These are phyloP conservation scores for Saccharomyces kudriavzevii DNA, from an alignment of 805 yeast genomes.

Conservation along the genomic window DNA sequence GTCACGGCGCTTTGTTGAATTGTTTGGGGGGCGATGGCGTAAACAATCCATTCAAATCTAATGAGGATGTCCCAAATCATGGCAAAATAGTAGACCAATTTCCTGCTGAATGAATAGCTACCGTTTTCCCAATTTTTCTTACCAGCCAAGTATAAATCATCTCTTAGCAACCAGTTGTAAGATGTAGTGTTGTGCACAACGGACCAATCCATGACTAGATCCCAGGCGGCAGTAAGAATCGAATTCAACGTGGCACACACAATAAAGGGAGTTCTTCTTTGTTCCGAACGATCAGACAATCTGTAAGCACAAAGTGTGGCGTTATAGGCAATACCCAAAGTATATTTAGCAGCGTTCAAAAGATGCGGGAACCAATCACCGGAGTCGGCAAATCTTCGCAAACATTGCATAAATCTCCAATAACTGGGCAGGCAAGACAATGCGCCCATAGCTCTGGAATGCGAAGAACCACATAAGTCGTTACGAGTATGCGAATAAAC, in stretches of 20 bases:
- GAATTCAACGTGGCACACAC: conserved; percentile 70
- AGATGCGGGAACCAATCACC: conserved; percentile 96
- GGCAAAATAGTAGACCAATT: conserved; percentile 59
- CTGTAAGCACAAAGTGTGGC: conserved; percentile 71
- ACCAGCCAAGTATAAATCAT: conserved; percentile 58
- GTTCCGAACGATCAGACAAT: conserved; percentile 22
- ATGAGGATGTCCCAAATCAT: conserved; percentile 65
- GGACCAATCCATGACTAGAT: conserved; percentile 93
- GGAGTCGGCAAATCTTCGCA: conserved; percentile 84
- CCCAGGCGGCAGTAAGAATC: conserved; percentile 69
- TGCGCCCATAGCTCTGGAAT: conserved; percentile 74
- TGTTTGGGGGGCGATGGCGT: conserved; percentile 66
- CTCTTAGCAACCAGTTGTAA: conserved; percentile 54
- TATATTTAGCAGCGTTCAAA: conserved; percentile 77
- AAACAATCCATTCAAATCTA: conserved; percentile 88
- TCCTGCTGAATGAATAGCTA: conserved; percentile 19
- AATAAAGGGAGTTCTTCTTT: conserved; percentile 53
- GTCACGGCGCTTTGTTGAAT: conserved; percentile 84
- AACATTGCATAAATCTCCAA: conserved; percentile 87
- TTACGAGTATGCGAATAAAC: conserved; percentile 50
- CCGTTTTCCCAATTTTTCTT: conserved; percentile 30
- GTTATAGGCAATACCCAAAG: conserved; percentile 58
- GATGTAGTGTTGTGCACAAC: conserved; percentile 50
- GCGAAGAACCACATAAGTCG: conserved; percentile 62
- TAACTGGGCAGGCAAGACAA: conserved; percentile 76